Conservation (phyloP, 768 basidiomycete genomes). For the Psilocybe cubensis region DNA sequence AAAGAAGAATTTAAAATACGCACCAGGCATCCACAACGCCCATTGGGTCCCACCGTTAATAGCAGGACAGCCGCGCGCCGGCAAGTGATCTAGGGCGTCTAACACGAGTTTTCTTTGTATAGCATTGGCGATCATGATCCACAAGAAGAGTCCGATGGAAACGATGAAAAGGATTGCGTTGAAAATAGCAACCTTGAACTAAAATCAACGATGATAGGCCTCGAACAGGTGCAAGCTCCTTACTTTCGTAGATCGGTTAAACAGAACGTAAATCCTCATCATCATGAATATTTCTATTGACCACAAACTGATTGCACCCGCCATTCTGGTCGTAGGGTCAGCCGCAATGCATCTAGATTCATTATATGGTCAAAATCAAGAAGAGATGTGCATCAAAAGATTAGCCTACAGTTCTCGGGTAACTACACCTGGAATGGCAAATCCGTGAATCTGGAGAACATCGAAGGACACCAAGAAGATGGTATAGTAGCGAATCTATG, state of each 20-base stretch:
- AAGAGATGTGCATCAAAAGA: neutral
- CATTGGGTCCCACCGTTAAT: slow-evolving; percentile 46
- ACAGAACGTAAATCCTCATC: slow-evolving; percentile 47
- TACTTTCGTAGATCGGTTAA: slow-evolving; percentile 41
- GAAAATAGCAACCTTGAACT: slow-evolving; percentile 36
- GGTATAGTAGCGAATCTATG: slow-evolving; percentile 51
- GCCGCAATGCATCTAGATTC: slow-evolving; percentile 43
- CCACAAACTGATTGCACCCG: slow-evolving; percentile 50
- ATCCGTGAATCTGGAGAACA: slow-evolving; percentile 47
- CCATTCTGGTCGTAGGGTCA: slow-evolving; percentile 45
- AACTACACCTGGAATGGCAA: slow-evolving; percentile 39
- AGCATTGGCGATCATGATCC: slow-evolving; percentile 43
- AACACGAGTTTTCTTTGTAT: slow-evolving; percentile 38
- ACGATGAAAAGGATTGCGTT: slow-evolving; percentile 41
- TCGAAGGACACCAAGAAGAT: slow-evolving; percentile 46
- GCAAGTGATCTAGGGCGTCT: slow-evolving; percentile 36
- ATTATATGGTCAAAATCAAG: neutral
- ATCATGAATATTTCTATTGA: slow-evolving; percentile 54
- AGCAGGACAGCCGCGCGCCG: slow-evolving; percentile 43
- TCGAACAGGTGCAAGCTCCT: slow-evolving; percentile 5
- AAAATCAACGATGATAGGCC: neutral
- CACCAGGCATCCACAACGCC: slow-evolving; percentile 49
- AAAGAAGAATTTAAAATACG: slow-evolving; percentile 4
- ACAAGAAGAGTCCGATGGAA: slow-evolving; percentile 45
- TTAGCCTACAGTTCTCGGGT: slow-evolving; percentile 37